Conservation (phyloP, 192 early-diverging fungal species). For the Backusella australiensis region DNA sequence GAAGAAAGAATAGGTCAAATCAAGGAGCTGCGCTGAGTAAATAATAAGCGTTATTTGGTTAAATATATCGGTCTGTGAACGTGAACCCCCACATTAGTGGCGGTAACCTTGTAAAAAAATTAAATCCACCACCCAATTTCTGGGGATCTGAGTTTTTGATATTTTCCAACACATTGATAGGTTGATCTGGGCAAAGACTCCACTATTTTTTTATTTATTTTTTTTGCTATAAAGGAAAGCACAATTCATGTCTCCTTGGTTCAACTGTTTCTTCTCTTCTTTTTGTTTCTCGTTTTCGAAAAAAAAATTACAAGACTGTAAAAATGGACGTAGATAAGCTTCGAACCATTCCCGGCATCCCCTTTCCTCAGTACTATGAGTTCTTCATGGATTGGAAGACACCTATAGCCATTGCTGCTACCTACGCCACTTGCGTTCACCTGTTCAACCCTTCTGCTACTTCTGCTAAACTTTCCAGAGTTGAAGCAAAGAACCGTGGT, state of each 20-base stretch:
- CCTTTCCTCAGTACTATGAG: slow-evolving; percentile 67
- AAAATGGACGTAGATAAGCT: slow-evolving; percentile 24
- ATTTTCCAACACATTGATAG: not conserved
- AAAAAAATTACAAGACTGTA: slow-evolving; percentile 4
- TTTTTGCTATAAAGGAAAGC: not conserved
- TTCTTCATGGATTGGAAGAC: slow-evolving; percentile 72
- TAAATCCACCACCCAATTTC: slow-evolving; percentile 8
- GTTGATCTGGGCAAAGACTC: not conserved
- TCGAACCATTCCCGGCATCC: slow-evolving; percentile 45
- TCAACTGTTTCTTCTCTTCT: slow-evolving; percentile 20
- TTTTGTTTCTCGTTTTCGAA: not conserved
- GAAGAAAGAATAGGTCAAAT: not conserved
- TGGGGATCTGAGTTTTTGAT: slow-evolving; percentile 11
- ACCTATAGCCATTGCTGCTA: slow-evolving; percentile 50
- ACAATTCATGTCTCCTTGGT: slow-evolving; percentile 1
- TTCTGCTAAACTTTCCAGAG: slow-evolving; percentile 49
- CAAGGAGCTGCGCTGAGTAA: not conserved
- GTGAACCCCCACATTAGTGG: not conserved
- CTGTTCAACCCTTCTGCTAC: slow-evolving; percentile 51
- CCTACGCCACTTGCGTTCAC: slow-evolving; percentile 46
- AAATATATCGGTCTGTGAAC: not conserved
- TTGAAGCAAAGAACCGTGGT: slow-evolving; percentile 51
- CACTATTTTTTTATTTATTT: not conserved
- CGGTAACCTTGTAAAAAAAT: slow-evolving; percentile 2
- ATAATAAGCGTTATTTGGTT: not conserved